Conservation (phyloP, 495 filamentous ascomycete genomes). For the Trichoderma virens region DNA sequence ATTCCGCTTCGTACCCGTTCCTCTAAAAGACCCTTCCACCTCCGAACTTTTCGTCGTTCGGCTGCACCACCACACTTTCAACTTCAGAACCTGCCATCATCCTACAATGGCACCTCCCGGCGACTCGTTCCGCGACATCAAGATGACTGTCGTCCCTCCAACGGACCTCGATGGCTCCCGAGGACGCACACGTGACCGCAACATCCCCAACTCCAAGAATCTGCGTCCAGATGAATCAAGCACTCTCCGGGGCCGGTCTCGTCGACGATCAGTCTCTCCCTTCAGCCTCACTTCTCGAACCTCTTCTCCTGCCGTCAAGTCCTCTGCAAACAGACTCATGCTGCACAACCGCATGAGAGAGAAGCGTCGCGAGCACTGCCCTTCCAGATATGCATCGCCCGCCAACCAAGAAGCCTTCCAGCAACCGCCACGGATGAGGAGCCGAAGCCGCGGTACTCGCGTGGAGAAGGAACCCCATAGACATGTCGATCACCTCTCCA, state of each 20-base stretch:
- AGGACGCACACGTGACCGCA: slow-evolving; percentile 10
- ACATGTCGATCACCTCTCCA: not conserved
- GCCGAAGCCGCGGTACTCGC: not conserved
- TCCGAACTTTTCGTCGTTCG: not conserved
- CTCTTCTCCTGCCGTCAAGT: not conserved
- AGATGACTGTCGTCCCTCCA: not conserved
- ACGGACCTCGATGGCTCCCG: not conserved
- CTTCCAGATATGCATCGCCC: not conserved
- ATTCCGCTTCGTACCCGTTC: not conserved
- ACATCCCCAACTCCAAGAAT: not conserved
- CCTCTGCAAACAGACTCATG: not conserved
- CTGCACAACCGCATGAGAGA: slow-evolving; percentile 9
- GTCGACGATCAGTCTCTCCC: slow-evolving; percentile 7
- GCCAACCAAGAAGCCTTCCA: not conserved
- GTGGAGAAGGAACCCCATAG: slow-evolving; percentile 1
- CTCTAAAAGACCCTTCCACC: not conserved
- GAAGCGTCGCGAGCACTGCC: slow-evolving; percentile 10
- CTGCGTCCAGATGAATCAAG: slow-evolving; percentile 4
- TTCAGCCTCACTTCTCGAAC: not conserved
- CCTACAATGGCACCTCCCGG: not conserved
- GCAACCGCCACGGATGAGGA: not conserved
- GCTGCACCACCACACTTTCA: not conserved
- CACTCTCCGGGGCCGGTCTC: slow-evolving; percentile 8
- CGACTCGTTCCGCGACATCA: not conserved
- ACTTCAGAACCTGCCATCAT: not conserved